phyloP scores from a whole-genome alignment of 2,329 filamentous ascomycete species.

The Didymella arachidicola region DNA sequence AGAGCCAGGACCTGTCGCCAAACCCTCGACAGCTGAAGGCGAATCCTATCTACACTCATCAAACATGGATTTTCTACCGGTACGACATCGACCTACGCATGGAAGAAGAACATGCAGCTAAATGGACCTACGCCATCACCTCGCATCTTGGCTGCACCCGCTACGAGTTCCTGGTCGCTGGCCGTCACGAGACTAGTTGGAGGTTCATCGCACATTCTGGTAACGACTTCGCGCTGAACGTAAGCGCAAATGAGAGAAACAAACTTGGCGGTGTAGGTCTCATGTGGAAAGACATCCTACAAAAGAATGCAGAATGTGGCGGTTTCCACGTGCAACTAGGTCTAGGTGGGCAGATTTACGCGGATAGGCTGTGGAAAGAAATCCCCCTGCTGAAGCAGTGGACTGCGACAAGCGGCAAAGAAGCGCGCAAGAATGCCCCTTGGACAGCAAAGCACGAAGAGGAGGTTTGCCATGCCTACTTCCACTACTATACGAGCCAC shows the following conservation, averaged over 20 bases:
- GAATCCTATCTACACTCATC: slow-evolving; percentile 84
- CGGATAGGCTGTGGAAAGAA: slow-evolving; percentile 94
- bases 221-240: slow-evolving; percentile 91
- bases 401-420: slow-evolving; percentile 90
- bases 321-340: slow-evolving; percentile 95
- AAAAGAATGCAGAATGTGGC: slow-evolving; percentile 95
- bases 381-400: slow-evolving; percentile 93
- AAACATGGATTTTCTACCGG: slow-evolving; percentile 94
- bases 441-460: slow-evolving; percentile 97
- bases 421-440: slow-evolving; percentile 84
- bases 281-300: slow-evolving; percentile 99
- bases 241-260: slow-evolving; percentile 83
- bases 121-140: slow-evolving; percentile 98
- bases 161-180: slow-evolving; percentile 95
- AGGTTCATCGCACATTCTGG: slow-evolving; percentile 95
- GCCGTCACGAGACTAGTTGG: slow-evolving; percentile 89
- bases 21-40: slow-evolving; percentile 88
- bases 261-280: slow-evolving; percentile 88
- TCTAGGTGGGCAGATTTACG: slow-evolving; percentile 93
- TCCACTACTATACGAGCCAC: slow-evolving; percentile 98
- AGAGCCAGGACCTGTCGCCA: slow-evolving; percentile 87
- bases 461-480: slow-evolving; percentile 94
- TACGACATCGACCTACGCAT: slow-evolving; percentile 92
- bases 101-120: slow-evolving; percentile 77
- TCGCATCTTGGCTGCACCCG: slow-evolving; percentile 97